These are phyloP conservation scores for Fusarium tjaetaba DNA, from an alignment of 2,329 filamentous ascomycete genomes.

Conservation along the genomic window DNA sequence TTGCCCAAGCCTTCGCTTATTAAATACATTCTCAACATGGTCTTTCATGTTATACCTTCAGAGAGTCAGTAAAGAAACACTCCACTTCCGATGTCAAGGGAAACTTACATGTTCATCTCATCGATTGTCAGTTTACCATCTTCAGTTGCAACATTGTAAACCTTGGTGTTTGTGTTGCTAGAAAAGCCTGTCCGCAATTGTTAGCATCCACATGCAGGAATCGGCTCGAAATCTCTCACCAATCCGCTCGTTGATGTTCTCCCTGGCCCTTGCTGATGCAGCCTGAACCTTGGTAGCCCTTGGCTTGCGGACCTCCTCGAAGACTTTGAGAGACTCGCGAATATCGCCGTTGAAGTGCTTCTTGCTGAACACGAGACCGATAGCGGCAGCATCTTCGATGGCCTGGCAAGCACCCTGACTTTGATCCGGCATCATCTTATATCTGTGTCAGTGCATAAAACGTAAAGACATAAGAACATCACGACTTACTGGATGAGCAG, in stretches of 20 bases:
- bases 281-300: background rate
- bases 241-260: constrained; percentile 5
- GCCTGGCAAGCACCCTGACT: constrained; percentile 1
- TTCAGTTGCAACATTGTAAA: background rate
- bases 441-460: background rate
- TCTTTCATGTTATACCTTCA: background rate
- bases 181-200: background rate
- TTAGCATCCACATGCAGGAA: background rate
- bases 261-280: background rate
- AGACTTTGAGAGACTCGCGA: background rate
- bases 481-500: background rate
- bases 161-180: background rate
- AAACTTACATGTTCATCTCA: background rate
- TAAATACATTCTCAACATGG: background rate
- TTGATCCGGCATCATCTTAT: background rate
- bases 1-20: background rate
- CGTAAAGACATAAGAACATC: rapidly evolving
- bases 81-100: rapidly evolving
- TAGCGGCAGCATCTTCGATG: background rate
- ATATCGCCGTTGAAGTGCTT: background rate
- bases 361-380: background rate
- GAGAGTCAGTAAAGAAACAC: background rate
- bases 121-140: background rate
- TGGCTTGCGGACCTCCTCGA: background rate
- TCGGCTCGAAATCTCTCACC: background rate